Evolutionary conservation across 495 filamentous ascomycete genomes (phyloP), one percentile per base, ranked within the genome.

Genomic region (Talaromyces trachyspermus): DNA sequence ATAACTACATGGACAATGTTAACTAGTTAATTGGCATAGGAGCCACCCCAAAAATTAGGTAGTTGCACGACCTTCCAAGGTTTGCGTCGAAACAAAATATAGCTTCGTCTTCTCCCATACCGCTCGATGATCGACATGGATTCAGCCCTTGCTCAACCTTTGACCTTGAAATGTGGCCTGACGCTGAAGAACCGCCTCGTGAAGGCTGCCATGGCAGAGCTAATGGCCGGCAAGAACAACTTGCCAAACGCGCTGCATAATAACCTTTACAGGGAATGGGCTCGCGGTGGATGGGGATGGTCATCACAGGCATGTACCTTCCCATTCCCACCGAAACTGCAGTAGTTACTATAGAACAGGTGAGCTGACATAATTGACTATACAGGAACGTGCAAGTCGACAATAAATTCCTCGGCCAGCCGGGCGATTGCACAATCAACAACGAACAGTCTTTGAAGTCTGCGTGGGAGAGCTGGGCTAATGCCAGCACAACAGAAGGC

Each of bases 371-470:
- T n/a, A n/a, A n/a, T n/a, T n/a, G n/a, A n/a, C n/a, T n/a, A 37
- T 37, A 8, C 57, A 75, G 75, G 42, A 79, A 81, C 48, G 70
- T 81, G 36, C 72, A 79, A 57, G 72, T 82, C 38, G 78, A 81
- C 57, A 62, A 68, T 3, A 58, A 66, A 35, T 72, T 78, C 59
- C 54, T 73, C 9, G 77, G 72, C 17, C 52, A 36, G 2, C 64
- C 69, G 4, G 51, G 52, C 12, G 73, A 76, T 40, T 46, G 74
- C 11, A 63, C 69, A 45, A 48, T 49, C 3, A 57, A 60, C 38
- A 50, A 12, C 2, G 14, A 37, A 17, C n/a, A 37, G 5, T 2
- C 14, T 8, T 17, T 69, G 1, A 25, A 73, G 29, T 51, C 55
- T 0, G 46, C 56, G 18, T 80, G 72, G 67, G 68, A 63, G 43